Evolutionary conservation across 2,329 filamentous ascomycete genomes (phyloP).

Genomic region (Phialophora macrospora): DNA sequence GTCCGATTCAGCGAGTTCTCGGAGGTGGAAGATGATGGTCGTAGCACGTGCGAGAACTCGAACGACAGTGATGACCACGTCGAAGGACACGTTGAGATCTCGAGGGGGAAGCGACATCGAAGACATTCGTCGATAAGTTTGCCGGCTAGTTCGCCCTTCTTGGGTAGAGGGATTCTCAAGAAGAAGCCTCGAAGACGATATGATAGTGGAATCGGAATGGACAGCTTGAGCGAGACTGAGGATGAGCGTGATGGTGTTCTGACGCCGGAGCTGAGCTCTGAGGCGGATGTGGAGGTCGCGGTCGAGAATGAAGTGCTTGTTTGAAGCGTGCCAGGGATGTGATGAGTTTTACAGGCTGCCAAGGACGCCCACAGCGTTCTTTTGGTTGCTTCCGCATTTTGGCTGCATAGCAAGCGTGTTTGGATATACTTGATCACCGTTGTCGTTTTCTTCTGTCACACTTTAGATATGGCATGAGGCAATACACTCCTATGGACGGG

Average conservation of each 20-base stretch:
- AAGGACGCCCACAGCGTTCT: neutral
- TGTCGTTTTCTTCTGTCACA: neutral
- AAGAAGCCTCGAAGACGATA: constrained; percentile 36
- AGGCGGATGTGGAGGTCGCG: constrained; percentile 24
- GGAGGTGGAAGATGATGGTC: constrained; percentile 21
- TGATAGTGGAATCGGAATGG: constrained; percentile 49
- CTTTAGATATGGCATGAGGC: neutral
- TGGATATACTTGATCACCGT: neutral
- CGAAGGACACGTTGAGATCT: constrained; percentile 34
- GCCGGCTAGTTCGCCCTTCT: neutral
- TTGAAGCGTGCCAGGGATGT: neutral
- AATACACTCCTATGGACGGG: neutral
- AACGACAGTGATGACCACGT: constrained; percentile 28
- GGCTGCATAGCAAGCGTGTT: neutral
- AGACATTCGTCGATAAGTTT: constrained; percentile 6
- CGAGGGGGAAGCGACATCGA: constrained; percentile 32
- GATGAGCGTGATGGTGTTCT: constrained; percentile 38
- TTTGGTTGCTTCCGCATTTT: neutral
- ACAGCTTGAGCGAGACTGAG: constrained; percentile 43
- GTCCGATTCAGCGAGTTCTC: constrained; percentile 51
- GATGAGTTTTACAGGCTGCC: neutral
- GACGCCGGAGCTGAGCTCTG: constrained; percentile 37
- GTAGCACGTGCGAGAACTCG: neutral
- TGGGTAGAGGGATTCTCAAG: constrained; percentile 26
- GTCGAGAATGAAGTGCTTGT: constrained; percentile 11